Conservation (phyloP, 257 asterid species). For the Solanum appendiculatum region DNA sequence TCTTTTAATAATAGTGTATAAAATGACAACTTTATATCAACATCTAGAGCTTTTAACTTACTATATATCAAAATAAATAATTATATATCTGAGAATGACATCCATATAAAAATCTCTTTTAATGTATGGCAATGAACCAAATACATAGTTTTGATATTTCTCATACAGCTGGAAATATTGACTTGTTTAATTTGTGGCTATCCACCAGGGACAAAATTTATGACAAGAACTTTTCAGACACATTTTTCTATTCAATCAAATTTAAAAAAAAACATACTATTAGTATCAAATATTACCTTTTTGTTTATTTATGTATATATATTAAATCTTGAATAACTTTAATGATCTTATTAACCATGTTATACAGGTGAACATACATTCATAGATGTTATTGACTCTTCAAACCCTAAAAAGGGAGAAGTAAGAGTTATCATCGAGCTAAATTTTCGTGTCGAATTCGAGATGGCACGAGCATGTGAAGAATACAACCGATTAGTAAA, state of each 20-base stretch:
- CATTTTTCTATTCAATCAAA: too few species aligned
- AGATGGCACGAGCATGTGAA: slow-evolving; percentile 76
- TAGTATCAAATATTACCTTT: not conserved
- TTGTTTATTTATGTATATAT: not conserved
- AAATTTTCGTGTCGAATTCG: slow-evolving; percentile 58
- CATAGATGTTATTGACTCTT: slow-evolving; percentile 57
- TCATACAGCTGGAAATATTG: not conserved
- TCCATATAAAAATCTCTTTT: not conserved
- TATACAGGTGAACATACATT: slow-evolving; percentile 78
- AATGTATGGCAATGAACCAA: not conserved
- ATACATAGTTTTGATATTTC: not conserved
- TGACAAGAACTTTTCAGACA: not conserved
- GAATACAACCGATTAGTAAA: slow-evolving; percentile 54
- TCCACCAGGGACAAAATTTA: not conserved
- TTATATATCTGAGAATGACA: not conserved
- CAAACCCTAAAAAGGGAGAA: slow-evolving; percentile 50
- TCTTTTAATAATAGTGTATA: not conserved
- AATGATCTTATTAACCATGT: not conserved
- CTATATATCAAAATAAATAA: not conserved
- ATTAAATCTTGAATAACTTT: not conserved
- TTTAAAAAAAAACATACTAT: too few species aligned
- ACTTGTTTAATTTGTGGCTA: not conserved
- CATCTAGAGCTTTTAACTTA: not conserved
- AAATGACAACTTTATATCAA: not conserved
- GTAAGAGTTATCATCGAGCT: slow-evolving; percentile 62